Percentiles rank a stretch among this genome's conserved stretches.
These are phyloP conservation scores for Trichosporon coremiiforme DNA, from an alignment of 1,284 basidiomycete genomes.

Conservation along the genomic window DNA sequence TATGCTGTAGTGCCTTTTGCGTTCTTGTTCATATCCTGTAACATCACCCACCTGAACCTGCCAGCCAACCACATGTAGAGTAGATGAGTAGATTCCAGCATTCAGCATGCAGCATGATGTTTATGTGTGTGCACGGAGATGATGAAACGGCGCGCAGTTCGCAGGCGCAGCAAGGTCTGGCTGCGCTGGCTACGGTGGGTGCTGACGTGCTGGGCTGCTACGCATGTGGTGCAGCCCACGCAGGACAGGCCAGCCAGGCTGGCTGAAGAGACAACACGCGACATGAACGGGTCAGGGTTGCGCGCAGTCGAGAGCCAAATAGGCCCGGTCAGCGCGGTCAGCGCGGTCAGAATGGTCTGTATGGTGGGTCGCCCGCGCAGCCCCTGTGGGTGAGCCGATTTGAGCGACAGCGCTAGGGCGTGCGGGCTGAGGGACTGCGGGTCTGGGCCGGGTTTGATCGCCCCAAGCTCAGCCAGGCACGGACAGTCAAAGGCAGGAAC, in stretches of 20 bases:
- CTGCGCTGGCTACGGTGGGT: too few species aligned
- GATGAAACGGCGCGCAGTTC: slow-evolving; percentile 3
- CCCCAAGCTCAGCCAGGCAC: slow-evolving; percentile 11
- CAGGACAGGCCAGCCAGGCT: too few species aligned
- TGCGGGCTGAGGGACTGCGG: slow-evolving; percentile 3
- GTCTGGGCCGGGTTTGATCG: slow-evolving; percentile 13
- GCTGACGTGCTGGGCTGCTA: too few species aligned
- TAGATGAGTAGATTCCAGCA: background rate
- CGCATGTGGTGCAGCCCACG: too few species aligned
- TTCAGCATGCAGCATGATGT: slow-evolving; percentile 16
- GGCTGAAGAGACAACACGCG: background rate
- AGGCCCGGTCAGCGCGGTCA: background rate
- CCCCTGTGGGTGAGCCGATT: background rate
- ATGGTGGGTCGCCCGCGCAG: background rate
- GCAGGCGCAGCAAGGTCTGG: background rate
- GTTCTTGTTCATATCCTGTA: background rate
- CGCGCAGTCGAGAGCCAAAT: slow-evolving; percentile 6
- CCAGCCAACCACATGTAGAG: background rate
- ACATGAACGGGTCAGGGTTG: slow-evolving; percentile 9
- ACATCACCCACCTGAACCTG: background rate
- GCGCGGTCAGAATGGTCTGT: too few species aligned
- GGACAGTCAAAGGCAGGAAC: background rate
- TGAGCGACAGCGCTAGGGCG: background rate
- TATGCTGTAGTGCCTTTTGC: background rate
- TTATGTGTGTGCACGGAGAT: background rate